Percentiles rank a stretch among this genome's conserved stretches.
Conservation (phyloP, 176 grass and related monocot genomes). For the Oryza meyeriana region DNA sequence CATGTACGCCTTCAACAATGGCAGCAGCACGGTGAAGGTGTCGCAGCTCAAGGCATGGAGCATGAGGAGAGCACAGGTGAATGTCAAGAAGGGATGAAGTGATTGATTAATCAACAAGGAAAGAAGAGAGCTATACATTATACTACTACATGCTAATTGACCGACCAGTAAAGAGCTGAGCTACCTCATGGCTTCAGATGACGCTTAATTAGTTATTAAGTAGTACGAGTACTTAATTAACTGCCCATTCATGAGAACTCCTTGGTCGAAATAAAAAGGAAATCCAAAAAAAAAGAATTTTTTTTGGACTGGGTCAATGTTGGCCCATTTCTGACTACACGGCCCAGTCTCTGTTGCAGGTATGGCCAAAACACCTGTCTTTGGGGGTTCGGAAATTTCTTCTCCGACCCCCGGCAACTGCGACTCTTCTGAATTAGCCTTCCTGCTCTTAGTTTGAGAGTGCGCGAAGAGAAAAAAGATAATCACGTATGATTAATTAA, state of each 20-base stretch:
- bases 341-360: no score
- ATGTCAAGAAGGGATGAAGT: constrained; percentile 35
- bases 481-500: no score
- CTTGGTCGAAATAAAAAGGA: not conserved
- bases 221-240: not conserved
- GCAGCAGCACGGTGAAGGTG: constrained; percentile 35
- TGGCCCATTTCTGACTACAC: no score
- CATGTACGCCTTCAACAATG: constrained; percentile 79
- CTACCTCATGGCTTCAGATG: not conserved
- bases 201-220: not conserved
- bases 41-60: constrained; percentile 63
- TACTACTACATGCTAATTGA: not conserved
- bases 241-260: constrained; percentile 18
- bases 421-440: no score
- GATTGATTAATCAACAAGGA: not conserved
- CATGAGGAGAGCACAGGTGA: constrained; percentile 64
- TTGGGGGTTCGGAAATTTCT: no score
- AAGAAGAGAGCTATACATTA: not conserved
- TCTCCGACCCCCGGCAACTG: no score
- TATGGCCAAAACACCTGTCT: no score
- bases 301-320: no score
- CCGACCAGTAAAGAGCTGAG: not conserved
- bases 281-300: not conserved
- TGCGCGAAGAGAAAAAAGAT: no score
- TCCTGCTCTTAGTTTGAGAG: no score